A percentile compares a stretch with the other conserved stretches of the same genome.
These are phyloP conservation scores for Hippophae tibetana DNA, from an alignment of 306 rosid genomes.

Conservation along the genomic window DNA sequence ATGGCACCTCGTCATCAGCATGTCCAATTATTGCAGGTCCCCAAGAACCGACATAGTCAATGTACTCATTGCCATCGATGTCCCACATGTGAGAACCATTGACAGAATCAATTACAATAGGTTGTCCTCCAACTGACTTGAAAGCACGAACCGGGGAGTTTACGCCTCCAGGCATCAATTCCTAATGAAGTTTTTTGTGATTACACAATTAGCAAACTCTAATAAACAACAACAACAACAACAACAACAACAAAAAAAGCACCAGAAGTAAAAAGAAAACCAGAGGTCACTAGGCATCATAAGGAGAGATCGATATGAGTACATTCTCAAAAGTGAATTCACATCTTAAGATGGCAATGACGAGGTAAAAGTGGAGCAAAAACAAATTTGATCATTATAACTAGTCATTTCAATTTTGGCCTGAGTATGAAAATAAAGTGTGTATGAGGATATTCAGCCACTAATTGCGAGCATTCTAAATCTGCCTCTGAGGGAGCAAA, in stretches of 20 bases:
- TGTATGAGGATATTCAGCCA: too few relatives aligned
- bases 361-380: too few relatives aligned
- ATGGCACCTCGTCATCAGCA: slow-evolving; percentile 70
- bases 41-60: slow-evolving; percentile 99
- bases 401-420: too few relatives aligned
- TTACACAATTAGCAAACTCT: not conserved
- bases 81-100: slow-evolving; percentile 91
- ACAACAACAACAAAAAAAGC: too few relatives aligned
- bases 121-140: slow-evolving; percentile 92
- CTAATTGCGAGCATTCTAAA: too few relatives aligned
- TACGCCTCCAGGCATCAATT: slow-evolving; percentile 97
- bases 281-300: not conserved
- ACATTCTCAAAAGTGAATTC: not conserved
- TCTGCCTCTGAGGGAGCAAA: too few relatives aligned
- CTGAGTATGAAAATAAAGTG: too few relatives aligned
- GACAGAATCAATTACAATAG: slow-evolving; percentile 70
- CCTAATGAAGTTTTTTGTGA: slow-evolving; percentile 22
- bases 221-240: not conserved
- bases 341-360: too few relatives aligned
- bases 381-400: too few relatives aligned
- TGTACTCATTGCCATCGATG: slow-evolving; percentile 86
- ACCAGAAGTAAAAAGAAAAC: not conserved
- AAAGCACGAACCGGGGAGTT: slow-evolving; percentile 95
- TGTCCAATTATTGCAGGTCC: slow-evolving; percentile 99
- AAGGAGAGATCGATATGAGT: not conserved